Base-by-base conservation (phyloP, 805 yeast genomes). In the Wickerhamiella australiensis region DNA sequence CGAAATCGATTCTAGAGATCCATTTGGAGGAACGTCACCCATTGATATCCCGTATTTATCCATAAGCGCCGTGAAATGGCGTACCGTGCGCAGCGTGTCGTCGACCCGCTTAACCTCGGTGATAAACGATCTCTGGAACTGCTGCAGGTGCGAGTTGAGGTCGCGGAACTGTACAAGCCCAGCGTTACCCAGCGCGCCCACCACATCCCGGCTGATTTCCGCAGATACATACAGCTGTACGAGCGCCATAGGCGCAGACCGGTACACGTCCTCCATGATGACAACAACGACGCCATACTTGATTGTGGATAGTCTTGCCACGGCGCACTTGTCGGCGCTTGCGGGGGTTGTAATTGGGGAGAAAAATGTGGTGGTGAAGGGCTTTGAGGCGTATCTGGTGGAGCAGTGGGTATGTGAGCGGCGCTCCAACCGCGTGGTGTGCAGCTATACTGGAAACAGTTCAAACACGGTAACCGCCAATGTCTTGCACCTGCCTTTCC, bases 191-290 rank as follows among this genome's bases (percentile, higher is more conserved):
- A 92, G 69, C 22, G 81, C 77, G 51, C 85, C 79, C 15, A 86
- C 81, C 27, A 85, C 78, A 50, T 86, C 94, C 53, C 97, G 75
- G 6, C 95, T 78, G 25, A 82, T 79, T 66, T 92, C 98, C 21
- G 83, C 77, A 1, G 97, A 88, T 47, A 92, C 78, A 64, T 86
- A 90, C 57, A 92, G 71, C 69, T 92, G 96, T 41, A 90, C 82
- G 57, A 88, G 76, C 48, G 94, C 79, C 97, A 92, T 94, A 60
- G 86, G 95, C 80, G 97, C 97, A 47, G 97, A 88, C 72, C 96
- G 55, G 42, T 57, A 58, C 23, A 57, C 50, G 46, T 56, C 53
- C 45, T 58, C 61, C 40, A 42, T 37, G 42, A 13, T 31, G 23
- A 35, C 31, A 29, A 18, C 42, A 12, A 35, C 21, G 12, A 33